Conservation (phyloP, 805 yeast genomes). For the Limtongozyma cylindracea region DNA sequence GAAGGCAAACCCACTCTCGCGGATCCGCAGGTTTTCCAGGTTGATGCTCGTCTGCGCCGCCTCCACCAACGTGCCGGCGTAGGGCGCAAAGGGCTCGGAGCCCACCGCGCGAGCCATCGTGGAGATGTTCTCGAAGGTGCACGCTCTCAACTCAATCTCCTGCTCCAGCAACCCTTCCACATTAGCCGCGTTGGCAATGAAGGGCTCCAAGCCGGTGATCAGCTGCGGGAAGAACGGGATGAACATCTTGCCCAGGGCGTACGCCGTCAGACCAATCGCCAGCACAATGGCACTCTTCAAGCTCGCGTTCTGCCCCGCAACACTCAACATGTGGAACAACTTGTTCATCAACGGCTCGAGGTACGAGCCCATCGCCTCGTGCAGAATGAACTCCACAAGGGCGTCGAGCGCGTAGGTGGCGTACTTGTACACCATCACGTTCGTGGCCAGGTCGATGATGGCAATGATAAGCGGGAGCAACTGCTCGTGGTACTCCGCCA, state of each 20-base stretch:
- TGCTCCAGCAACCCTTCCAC: constrained; percentile 67
- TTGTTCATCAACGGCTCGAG: constrained; percentile 80
- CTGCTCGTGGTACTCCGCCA: constrained; percentile 64
- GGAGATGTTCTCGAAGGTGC: constrained; percentile 80
- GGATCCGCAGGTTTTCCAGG: constrained; percentile 59
- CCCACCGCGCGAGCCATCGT: constrained; percentile 96
- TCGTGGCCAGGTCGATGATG: constrained; percentile 68
- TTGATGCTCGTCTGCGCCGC: constrained; percentile 64
- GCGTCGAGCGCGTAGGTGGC: constrained; percentile 87
- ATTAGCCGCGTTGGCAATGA: constrained; percentile 39
- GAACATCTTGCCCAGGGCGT: constrained; percentile 76
- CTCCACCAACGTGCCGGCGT: constrained; percentile 70
- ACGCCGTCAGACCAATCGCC: constrained; percentile 93
- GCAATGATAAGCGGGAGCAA: constrained; percentile 70
- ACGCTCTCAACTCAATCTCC: constrained; percentile 76
- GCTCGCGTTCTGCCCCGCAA: constrained; percentile 50
- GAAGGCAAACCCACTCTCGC: constrained; percentile 89
- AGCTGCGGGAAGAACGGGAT: constrained; percentile 70
- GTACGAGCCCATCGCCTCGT: constrained; percentile 61
- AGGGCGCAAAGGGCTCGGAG: constrained; percentile 62
- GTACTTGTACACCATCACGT: constrained; percentile 63
- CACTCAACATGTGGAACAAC: constrained; percentile 58
- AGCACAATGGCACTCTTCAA: constrained; percentile 67
- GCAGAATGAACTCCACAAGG: constrained; percentile 72
- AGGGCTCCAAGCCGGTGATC: constrained; percentile 60